Conservation (phyloP, 352 stramenopile species). For the Saprolegnia parasitica region DNA sequence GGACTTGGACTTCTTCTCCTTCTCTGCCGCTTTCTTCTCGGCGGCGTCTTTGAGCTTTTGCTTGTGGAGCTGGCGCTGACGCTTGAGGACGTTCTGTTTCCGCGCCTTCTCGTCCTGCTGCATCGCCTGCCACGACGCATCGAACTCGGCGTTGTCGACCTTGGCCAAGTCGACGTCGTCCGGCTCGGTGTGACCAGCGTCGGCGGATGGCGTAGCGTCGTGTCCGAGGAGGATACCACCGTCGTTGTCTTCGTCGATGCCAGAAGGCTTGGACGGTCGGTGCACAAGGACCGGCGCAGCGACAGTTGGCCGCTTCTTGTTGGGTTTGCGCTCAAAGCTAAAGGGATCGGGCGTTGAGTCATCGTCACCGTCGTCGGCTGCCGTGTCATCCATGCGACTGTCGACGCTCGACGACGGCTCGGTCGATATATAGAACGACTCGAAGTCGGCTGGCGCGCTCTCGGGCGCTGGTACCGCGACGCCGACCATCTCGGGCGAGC, state of each 20-base stretch:
- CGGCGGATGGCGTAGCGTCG: no score
- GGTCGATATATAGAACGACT: no score
- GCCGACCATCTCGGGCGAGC: no score
- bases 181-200: not conserved
- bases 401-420: not conserved
- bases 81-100: slow-evolving; percentile 11
- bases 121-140: slow-evolving; percentile 44
- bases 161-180: not conserved
- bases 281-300: not conserved
- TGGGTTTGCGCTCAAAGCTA: slow-evolving; percentile 4
- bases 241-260: no score
- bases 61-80: slow-evolving; percentile 16
- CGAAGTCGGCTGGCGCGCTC: no score
- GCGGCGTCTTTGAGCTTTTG: slow-evolving; percentile 1
- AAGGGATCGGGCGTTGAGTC: no score
- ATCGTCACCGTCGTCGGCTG: not conserved
- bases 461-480: no score
- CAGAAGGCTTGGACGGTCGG: not conserved
- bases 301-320: not conserved
- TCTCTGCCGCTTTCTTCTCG: not conserved
- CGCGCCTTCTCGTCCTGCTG: slow-evolving; percentile 49
- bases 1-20: slow-evolving; percentile 3
- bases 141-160: slow-evolving; percentile 37
- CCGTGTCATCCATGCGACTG: not conserved
- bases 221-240: no score